phyloP scores from a whole-genome alignment of 257 asterid species.

The Solanum tacnaense region DNA sequence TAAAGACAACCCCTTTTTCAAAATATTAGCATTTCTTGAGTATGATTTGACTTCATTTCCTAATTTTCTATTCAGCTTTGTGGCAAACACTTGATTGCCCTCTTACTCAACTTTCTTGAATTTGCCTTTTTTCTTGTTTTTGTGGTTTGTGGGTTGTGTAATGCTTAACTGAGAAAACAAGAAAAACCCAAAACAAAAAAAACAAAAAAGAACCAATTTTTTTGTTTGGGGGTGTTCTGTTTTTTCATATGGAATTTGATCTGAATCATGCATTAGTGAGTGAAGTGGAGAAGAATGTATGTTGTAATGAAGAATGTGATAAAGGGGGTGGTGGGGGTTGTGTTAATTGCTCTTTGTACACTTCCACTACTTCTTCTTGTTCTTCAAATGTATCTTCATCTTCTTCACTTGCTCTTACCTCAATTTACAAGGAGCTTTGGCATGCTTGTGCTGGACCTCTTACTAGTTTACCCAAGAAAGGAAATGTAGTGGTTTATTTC shows the following conservation, averaged over 20 bases:
- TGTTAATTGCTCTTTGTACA: constrained; percentile 31
- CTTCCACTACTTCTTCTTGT: constrained; percentile 53
- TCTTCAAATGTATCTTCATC: constrained; percentile 57
- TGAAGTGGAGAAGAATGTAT: constrained; percentile 57
- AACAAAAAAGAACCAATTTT: neutral
- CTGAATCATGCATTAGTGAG: constrained; percentile 54
- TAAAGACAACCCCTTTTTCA: constrained; percentile 35
- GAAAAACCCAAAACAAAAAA: neutral
- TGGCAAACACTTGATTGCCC: constrained; percentile 20
- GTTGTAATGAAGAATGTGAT: constrained; percentile 60
- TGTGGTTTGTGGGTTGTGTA: neutral
- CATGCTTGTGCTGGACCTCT: constrained; percentile 97
- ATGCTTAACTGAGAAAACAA: neutral
- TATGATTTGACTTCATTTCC: constrained; percentile 25
- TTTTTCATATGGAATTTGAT: constrained; percentile 68
- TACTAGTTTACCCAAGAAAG: constrained; percentile 76
- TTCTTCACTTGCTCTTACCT: constrained; percentile 22
- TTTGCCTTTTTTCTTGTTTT: neutral
- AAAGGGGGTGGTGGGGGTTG: constrained; percentile 28
- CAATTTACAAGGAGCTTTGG: constrained; percentile 84
- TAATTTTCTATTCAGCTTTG: neutral
- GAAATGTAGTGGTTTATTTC: constrained; percentile 80
- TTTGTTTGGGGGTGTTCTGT: constrained; percentile 15
- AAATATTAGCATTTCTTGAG: constrained; percentile 4
- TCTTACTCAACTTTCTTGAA: constrained; percentile 8